Conservation (phyloP, 2,329 filamentous ascomycete genomes). For the Ascochyta rabiei region DNA sequence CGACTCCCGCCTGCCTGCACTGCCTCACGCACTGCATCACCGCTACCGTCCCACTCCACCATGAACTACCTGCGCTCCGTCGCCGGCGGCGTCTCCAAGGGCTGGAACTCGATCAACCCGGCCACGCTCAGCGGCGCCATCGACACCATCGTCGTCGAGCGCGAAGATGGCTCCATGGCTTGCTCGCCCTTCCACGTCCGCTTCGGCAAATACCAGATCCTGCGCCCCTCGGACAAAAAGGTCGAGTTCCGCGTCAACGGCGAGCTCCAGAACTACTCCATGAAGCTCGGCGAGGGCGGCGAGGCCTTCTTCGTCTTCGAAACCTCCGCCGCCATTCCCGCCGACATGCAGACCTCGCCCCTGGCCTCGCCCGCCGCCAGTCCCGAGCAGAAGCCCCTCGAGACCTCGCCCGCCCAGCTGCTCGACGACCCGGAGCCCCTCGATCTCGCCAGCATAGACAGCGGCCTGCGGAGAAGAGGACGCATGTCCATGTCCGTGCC, state of each 20-base stretch:
- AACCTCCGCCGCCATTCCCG: slow-evolving; percentile 89
- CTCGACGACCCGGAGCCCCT: slow-evolving; percentile 74
- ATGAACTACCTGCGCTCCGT: slow-evolving; percentile 99
- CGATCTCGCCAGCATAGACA: slow-evolving; percentile 62
- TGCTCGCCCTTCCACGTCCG: slow-evolving; percentile 98
- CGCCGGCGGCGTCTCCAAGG: slow-evolving; percentile 93
- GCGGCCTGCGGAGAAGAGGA: slow-evolving; percentile 26
- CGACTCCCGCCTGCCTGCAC: background rate
- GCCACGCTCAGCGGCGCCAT: slow-evolving; percentile 96
- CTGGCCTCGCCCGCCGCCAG: slow-evolving; percentile 88
- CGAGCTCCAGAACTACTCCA: slow-evolving; percentile 87
- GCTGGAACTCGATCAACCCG: slow-evolving; percentile 99
- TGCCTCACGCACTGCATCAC: background rate
- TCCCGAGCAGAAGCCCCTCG: slow-evolving; percentile 66
- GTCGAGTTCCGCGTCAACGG: slow-evolving; percentile 97
- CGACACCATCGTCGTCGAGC: slow-evolving; percentile 97
- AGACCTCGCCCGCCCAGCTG: slow-evolving; percentile 51
- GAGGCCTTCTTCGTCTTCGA: slow-evolving; percentile 99
- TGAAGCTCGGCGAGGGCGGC: slow-evolving; percentile 97
- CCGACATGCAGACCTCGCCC: slow-evolving; percentile 91
- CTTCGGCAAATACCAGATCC: slow-evolving; percentile 96
- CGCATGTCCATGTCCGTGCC: slow-evolving; percentile 42
- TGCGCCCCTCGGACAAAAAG: slow-evolving; percentile 97
- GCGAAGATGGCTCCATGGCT: slow-evolving; percentile 83
- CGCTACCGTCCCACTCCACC: slow-evolving; percentile 13